Evolutionary conservation across 345 rosid genomes (phyloP).

Genomic region (Corchorus olitorius): DNA sequence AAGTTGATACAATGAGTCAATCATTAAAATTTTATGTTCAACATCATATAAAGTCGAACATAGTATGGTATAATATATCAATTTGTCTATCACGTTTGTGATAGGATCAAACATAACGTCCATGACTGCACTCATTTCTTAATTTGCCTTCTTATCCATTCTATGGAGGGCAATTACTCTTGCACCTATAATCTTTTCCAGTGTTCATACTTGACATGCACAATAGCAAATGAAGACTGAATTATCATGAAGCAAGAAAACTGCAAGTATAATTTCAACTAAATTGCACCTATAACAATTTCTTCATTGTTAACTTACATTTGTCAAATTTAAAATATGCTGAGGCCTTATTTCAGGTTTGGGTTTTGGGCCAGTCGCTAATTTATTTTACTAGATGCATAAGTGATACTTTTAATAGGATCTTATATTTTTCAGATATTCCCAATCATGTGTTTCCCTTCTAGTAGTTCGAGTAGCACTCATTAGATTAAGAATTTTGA

Average conservation of each 20-base stretch:
- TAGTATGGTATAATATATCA: not conserved
- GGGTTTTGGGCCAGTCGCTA: not conserved
- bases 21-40: slow-evolving; percentile 4
- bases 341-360: slow-evolving; percentile 1
- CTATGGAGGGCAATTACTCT: not conserved
- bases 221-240: not conserved
- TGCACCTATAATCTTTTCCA: not conserved
- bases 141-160: slow-evolving; percentile 4
- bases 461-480: not conserved
- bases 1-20: slow-evolving; percentile 15
- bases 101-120: not conserved
- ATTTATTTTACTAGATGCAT: not conserved
- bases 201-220: not conserved
- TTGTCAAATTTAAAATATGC: not conserved
- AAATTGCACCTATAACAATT: not conserved
- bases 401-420: not conserved
- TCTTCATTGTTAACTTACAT: not conserved
- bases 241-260: not conserved
- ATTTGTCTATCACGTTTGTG: not conserved
- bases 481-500: slow-evolving; percentile 23
- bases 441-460: not conserved
- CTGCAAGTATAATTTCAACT: not conserved
- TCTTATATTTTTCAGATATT: not conserved
- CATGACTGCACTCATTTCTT: not conserved
- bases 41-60: slow-evolving; percentile 1